Evolutionary conservation across 352 stramenopile genomes (phyloP), one percentile per base, ranked within the genome.

Genomic region (Salisapilia sapeloensis): DNA sequence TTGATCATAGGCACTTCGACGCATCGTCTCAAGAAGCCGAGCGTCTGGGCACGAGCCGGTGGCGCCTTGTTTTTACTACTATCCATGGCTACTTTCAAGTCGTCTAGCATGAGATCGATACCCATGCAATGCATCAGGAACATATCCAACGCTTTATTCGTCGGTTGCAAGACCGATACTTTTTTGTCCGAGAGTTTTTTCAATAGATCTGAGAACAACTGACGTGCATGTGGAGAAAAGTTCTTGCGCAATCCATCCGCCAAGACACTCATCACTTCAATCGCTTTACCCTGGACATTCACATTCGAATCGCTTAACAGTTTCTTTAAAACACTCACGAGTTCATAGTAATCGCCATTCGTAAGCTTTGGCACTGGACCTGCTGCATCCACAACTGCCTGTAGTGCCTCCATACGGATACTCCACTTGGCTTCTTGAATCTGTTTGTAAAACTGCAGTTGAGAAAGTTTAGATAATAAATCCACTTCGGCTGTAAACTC

Each of bases 131-230:
- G 63, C 44, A 83, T 55, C 10, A 85, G 41, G 34, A 92, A 87
- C 33, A 77, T 23, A 33, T 92, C 76, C 6, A 92, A 35, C 3
- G 74, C 59, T 29, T 75, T 83, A 52, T 92, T 85, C n/a, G 76
- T 76, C 15, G 67, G 67, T 15, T 60, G 80, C 13, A 92, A 46
- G 25, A 92, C 59, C 25, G 87, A 55, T 0, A 69, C 70, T 35
- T 92, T 92, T 33, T 92, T 92, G 56, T 92, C 76, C 4, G 74
- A 92, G 8, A 92, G 38, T 38, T 89, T 92, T 13, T 69, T 60
- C 44, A 90, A 50, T 10, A 92, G 24, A 12, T 86, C 67, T 8
- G 76, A 56, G n/a, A 79, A 80, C 51, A 90, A 63, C 18, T 62
- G 50, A 24, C 69, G 50, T 14, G 74, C 71, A 33, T 83, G 76